phyloP scores from a whole-genome alignment of 2,329 filamentous ascomycete genomes.

The Diatrype stigma region DNA sequence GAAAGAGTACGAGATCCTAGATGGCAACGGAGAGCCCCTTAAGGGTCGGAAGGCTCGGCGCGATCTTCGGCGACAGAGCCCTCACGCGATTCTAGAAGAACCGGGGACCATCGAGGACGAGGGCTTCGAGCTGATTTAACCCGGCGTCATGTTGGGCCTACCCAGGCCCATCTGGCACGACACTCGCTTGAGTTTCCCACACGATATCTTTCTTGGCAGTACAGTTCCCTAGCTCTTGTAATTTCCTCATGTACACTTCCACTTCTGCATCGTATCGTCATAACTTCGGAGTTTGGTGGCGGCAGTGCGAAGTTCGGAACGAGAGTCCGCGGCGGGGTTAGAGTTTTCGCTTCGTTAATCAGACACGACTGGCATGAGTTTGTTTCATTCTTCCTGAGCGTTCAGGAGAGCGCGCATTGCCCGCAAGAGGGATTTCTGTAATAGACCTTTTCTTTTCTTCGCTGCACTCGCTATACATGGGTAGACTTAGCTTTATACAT shows the following conservation, averaged over 20 bases:
- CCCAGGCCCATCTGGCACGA: too few relatives aligned
- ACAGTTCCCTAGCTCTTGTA: neutral
- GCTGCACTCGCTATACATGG: neutral
- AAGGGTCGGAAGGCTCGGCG: constrained; percentile 40
- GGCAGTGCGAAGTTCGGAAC: neutral
- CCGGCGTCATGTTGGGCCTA: neutral
- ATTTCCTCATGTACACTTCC: neutral
- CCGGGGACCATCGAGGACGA: constrained; percentile 33
- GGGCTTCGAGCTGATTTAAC: constrained; percentile 37
- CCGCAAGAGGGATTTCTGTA: neutral
- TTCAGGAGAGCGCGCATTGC: neutral
- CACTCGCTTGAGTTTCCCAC: too few relatives aligned
- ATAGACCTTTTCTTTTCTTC: neutral
- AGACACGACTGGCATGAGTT: neutral
- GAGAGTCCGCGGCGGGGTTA: neutral
- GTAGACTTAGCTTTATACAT: neutral
- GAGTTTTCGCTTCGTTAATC: neutral
- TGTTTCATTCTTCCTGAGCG: neutral
- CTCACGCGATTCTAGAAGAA: constrained; percentile 17
- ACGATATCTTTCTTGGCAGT: too few relatives aligned
- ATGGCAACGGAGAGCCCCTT: constrained; percentile 40
- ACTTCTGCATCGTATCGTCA: too few relatives aligned
- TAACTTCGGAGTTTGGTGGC: neutral
- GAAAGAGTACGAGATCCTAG: constrained; percentile 45
- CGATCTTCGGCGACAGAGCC: constrained; percentile 32